Conservation (phyloP, 164 flowering plant genomes). For the Annona squamosa region DNA sequence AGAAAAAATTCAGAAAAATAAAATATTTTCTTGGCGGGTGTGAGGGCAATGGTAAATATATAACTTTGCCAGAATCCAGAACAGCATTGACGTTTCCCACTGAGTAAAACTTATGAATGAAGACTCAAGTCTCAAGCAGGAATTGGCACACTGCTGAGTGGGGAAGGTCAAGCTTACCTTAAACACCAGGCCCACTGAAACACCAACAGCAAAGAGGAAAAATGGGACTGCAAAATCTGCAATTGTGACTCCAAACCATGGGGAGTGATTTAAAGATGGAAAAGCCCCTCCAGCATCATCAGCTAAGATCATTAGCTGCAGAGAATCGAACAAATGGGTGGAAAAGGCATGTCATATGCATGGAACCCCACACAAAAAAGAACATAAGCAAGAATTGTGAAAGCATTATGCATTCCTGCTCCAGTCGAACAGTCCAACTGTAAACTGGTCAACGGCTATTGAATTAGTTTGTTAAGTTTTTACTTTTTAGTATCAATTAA, state of each 20-base stretch:
- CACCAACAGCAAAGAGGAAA: constrained; percentile 66
- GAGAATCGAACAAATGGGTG: background rate
- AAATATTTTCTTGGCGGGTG: background rate
- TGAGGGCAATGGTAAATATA: background rate
- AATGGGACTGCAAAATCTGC: constrained; percentile 82
- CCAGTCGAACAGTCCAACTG: no score
- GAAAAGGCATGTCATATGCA: background rate
- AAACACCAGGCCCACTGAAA: constrained; percentile 52
- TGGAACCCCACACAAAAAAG: no score
- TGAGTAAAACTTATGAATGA: no score
- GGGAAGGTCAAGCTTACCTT: constrained; percentile 33
- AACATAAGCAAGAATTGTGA: background rate
- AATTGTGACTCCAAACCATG: constrained; percentile 72
- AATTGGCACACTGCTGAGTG: background rate
- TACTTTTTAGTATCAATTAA: no score
- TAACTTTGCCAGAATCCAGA: background rate
- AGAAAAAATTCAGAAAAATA: background rate
- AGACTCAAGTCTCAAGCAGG: background rate
- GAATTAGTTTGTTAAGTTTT: no score
- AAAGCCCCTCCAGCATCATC: constrained; percentile 85
- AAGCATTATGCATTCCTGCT: background rate
- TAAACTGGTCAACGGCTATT: no score
- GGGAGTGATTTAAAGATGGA: constrained; percentile 75
- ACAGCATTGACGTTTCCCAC: background rate
- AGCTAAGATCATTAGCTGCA: constrained; percentile 72